Percentiles rank a stretch among this genome's conserved stretches.
These are phyloP conservation scores for Aspergillus bombycis DNA, from an alignment of 2,329 filamentous ascomycete genomes.

Conservation along the genomic window DNA sequence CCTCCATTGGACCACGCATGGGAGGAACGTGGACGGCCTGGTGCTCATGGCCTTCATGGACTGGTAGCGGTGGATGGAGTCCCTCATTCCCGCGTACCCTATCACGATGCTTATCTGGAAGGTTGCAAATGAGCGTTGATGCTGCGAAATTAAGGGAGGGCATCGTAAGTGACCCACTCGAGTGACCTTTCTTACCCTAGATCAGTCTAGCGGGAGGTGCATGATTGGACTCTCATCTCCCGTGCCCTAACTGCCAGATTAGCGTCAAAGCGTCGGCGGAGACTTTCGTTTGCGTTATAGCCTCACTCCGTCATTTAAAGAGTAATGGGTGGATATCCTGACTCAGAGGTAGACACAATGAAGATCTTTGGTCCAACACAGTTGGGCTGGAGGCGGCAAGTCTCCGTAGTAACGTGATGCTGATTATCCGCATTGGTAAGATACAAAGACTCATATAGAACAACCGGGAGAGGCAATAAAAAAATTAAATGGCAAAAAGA, in stretches of 20 bases:
- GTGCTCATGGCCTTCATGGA: background rate
- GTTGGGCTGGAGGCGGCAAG: background rate
- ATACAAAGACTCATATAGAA: too few species aligned
- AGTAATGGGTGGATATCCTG: too few species aligned
- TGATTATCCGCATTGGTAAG: background rate
- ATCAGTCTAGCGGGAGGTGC: background rate
- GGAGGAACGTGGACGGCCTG: background rate
- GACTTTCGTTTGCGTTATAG: background rate
- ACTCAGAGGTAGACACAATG: too few species aligned
- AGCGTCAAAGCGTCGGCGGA: conserved; percentile 1
- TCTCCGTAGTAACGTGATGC: too few species aligned
- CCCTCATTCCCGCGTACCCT: conserved; percentile 8
- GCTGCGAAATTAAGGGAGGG: conserved; percentile 22
- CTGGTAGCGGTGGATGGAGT: background rate
- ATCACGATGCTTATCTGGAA: conserved; percentile 30
- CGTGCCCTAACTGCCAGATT: conserved; percentile 1
- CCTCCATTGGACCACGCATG: conserved; percentile 6
- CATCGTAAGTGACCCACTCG: conserved; percentile 13
- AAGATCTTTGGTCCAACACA: background rate
- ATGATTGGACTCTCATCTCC: conserved; percentile 2
- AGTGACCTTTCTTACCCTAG: background rate
- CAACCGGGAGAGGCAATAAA: background rate
- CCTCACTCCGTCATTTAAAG: background rate
- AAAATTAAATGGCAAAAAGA: background rate
- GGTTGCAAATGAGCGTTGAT: conserved; percentile 24